Base-by-base conservation (phyloP, 2,329 filamentous ascomycete genomes). In the Colletotrichum orchidophilum region DNA sequence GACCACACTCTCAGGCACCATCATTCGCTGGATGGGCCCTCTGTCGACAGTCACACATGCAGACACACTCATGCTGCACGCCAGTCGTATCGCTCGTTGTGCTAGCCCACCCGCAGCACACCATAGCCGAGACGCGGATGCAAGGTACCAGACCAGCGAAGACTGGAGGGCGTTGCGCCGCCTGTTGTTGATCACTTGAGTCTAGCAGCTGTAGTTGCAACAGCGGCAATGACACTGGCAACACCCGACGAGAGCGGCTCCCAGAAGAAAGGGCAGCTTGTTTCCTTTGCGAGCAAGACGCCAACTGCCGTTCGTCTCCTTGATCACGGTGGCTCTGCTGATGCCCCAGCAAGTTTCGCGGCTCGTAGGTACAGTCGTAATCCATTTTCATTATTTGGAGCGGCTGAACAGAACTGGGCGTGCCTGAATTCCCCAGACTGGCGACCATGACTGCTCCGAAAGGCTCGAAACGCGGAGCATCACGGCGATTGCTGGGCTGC, bases 1-100 rank as follows among this genome's bases (percentile, higher is more conserved):
- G 70, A 72, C 70, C 66, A 39, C 60, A 55, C 21, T 42, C 46
- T 70, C 35, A 13, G 49, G 29, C 60, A 70, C 54, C 26, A 33
- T 62, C 70, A 73, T 74, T 74, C 66, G 73, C 67, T 68, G 61
- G 58, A 27, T 35, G 15, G 29, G 60, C 52, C 27, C 53, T 73
- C 54, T 63, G 63, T 66, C 66, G 64, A 64, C 54, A 53, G 73
- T 71, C 71, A 66, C 71, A 70, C 63, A 66, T 71, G 66, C 63
- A 63, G 59, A 62, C 61, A 59, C 65, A 50, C 69, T 60, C 50
- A 35, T 69, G 70, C 65, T 55, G 58, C 66, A 52, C 70, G 54
- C 65, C 72, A 70, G 72, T 73, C 70, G 66, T 62, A 66, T 73
- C 72, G 72, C 66, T 67, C 35, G n/a, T 33, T 61, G 57, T 53